These are phyloP conservation scores for Tripterygium wilfordii DNA, from an alignment of 177 flowering plant species.

Conservation along the genomic window DNA sequence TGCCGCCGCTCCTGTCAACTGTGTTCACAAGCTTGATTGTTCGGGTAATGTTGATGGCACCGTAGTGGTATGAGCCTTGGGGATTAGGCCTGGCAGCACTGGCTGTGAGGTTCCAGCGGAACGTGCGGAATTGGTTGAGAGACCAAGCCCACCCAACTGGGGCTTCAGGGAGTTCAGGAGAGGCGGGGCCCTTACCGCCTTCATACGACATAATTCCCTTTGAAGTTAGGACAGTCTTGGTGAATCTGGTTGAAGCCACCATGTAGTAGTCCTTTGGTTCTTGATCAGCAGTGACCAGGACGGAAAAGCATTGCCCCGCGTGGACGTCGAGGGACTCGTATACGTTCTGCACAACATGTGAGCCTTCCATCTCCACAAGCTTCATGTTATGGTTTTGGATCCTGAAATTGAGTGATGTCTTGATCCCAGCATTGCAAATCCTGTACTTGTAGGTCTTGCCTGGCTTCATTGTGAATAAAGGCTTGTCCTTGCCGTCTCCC, in stretches of 20 bases:
- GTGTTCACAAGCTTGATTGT: slow-evolving; percentile 3
- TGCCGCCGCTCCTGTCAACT: not conserved
- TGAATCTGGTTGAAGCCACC: slow-evolving; percentile 43
- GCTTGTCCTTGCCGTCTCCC: not conserved
- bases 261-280: slow-evolving; percentile 31
- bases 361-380: slow-evolving; percentile 8
- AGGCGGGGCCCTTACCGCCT: slow-evolving; percentile 15
- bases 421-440: not conserved
- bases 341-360: slow-evolving; percentile 3
- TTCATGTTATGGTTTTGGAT: slow-evolving; percentile 2
- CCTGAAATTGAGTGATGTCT: not conserved
- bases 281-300: not conserved
- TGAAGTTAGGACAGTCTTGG: slow-evolving; percentile 14
- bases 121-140: slow-evolving; percentile 52
- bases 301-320: not conserved
- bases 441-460: not conserved
- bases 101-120: slow-evolving; percentile 51
- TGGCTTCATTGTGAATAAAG: not conserved
- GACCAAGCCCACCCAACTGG: slow-evolving; percentile 46
- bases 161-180: slow-evolving; percentile 23
- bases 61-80: slow-evolving; percentile 4
- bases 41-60: slow-evolving; percentile 1
- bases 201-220: slow-evolving; percentile 32
- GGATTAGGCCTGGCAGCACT: slow-evolving; percentile 25
- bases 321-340: slow-evolving; percentile 6